Evolutionary conservation across 148 eudicot species (phyloP).

Genomic region (Rhododendron ovatum): DNA sequence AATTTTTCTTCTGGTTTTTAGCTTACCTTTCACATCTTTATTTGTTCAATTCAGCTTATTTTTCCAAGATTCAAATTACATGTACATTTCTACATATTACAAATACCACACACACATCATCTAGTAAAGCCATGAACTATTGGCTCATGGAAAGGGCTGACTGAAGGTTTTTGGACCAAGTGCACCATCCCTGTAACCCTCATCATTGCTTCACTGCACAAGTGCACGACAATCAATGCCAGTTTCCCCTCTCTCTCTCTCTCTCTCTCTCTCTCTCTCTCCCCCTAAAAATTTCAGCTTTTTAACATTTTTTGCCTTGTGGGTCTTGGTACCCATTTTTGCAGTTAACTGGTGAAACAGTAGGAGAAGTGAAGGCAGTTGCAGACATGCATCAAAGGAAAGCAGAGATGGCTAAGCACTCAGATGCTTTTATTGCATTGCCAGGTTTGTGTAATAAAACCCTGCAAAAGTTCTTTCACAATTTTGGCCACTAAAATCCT

Average conservation of each 20-base stretch:
- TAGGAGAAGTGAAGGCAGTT: constrained; percentile 99
- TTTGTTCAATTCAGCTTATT: constrained; percentile 20
- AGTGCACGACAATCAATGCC: constrained; percentile 20
- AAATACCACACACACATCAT: constrained; percentile 14
- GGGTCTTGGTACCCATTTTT: constrained; percentile 17
- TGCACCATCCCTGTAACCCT: constrained; percentile 44
- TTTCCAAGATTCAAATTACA: constrained; percentile 20
- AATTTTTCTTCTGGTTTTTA: neutral
- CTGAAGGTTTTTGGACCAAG: constrained; percentile 22
- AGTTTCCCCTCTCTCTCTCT: constrained; percentile 11
- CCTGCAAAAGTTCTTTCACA: constrained; percentile 4
- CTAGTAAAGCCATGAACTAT: constrained; percentile 29
- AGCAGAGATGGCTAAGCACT: constrained; percentile 98
- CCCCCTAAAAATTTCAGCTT: constrained; percentile 14
- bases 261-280: constrained; percentile 9
- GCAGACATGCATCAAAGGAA: constrained; percentile 99
- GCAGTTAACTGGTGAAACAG: constrained; percentile 98
- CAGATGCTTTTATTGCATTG: constrained; percentile 98
- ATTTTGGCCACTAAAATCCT: constrained; percentile 17
- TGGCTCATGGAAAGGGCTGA: constrained; percentile 37
- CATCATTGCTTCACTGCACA: constrained; percentile 68
- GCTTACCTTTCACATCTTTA: constrained; percentile 23
- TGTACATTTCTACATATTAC: neutral
- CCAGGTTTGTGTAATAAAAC: constrained; percentile 57
- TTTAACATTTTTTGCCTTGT: constrained; percentile 11